Evolutionary conservation across 2,329 filamentous ascomycete species (phyloP).

Genomic region (Penicillium janthinellum): DNA sequence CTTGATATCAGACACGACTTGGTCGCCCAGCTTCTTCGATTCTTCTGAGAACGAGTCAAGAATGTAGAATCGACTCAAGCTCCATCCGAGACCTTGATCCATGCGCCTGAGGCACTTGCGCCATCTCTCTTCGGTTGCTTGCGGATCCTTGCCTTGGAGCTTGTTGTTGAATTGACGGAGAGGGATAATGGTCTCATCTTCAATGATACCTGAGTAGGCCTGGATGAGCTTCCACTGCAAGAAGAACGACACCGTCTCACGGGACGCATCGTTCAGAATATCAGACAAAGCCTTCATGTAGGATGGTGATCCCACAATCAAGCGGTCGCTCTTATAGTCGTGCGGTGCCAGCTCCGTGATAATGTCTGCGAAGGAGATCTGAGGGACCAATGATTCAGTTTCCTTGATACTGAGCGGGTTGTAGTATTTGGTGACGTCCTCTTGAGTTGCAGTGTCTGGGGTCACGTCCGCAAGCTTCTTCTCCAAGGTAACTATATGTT

Average conservation of each 20-base stretch:
- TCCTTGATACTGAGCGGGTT: constrained; percentile 64
- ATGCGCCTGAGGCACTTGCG: constrained; percentile 63
- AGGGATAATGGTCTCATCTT: constrained; percentile 62
- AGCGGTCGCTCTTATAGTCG: constrained; percentile 52
- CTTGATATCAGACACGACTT: constrained; percentile 72
- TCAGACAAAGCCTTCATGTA: constrained; percentile 62
- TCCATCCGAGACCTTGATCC: constrained; percentile 65
- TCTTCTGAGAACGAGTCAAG: constrained; percentile 68
- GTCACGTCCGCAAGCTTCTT: constrained; percentile 61
- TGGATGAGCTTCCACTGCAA: constrained; percentile 66
- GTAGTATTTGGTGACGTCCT: constrained; percentile 68
- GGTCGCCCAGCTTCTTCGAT: constrained; percentile 67
- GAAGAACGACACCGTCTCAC: constrained; percentile 62
- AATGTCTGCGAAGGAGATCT: constrained; percentile 57
- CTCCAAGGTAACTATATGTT: constrained; percentile 60
- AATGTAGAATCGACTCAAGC: constrained; percentile 70
- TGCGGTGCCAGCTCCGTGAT: constrained; percentile 56
- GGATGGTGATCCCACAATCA: constrained; percentile 62
- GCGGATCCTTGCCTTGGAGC: constrained; percentile 63
- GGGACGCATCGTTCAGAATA: constrained; percentile 57
- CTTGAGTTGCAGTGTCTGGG: constrained; percentile 59
- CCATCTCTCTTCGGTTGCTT: constrained; percentile 66
- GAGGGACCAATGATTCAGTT: constrained; percentile 57
- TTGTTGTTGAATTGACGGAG: constrained; percentile 63
- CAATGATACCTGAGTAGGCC: constrained; percentile 55